These are phyloP conservation scores for Mortierella claussenii DNA, from an alignment of 192 early-diverging fungal genomes.

Conservation along the genomic window DNA sequence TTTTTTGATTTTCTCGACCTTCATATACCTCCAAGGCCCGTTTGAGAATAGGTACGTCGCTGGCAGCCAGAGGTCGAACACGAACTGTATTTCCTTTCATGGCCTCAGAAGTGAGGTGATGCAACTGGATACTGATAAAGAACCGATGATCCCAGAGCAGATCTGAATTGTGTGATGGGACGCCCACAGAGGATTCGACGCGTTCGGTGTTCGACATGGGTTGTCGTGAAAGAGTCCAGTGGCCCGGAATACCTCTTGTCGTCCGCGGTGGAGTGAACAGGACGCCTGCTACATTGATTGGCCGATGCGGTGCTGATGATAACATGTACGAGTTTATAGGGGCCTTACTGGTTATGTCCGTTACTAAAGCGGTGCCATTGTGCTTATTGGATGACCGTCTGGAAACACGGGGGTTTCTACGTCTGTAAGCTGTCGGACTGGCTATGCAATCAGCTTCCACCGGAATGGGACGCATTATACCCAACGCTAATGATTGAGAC, in stretches of 20 bases:
- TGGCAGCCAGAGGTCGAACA: slow-evolving; percentile 9
- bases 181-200: no score
- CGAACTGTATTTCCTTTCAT: not conserved
- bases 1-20: not conserved
- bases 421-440: slow-evolving; percentile 19
- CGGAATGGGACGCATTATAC: not conserved
- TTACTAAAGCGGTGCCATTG: not conserved
- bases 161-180: no score
- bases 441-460: not conserved
- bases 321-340: not conserved
- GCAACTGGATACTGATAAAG: slow-evolving; percentile 26
- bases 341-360: no score
- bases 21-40: not conserved
- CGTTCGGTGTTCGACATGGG: slow-evolving; percentile 25
- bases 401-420: not conserved
- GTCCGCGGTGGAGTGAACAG: slow-evolving; percentile 36
- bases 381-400: not conserved
- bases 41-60: not conserved
- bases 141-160: slow-evolving; percentile 43
- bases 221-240: slow-evolving; percentile 38
- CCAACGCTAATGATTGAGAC: no score
- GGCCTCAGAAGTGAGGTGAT: no score
- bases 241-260: slow-evolving; percentile 16
- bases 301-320: not conserved
- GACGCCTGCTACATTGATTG: slow-evolving; percentile 27